Percentiles rank a stretch among this genome's conserved stretches.
Evolutionary conservation across 1,139 yeast species (phyloP).

Genomic region (Suhomyces kunorum): DNA sequence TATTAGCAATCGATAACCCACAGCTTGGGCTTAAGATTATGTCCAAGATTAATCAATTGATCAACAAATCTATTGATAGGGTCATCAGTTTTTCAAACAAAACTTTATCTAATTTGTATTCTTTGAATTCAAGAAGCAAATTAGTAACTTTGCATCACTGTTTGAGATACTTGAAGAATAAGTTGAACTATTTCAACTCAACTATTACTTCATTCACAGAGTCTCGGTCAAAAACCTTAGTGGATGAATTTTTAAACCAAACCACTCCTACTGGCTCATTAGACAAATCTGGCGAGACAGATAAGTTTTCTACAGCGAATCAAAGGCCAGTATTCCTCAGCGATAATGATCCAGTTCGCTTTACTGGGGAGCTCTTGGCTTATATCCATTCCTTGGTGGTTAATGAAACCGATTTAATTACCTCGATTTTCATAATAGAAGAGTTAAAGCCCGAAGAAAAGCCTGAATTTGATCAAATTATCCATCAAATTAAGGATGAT

Average conservation of each 20-base stretch:
- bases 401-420: constrained; percentile 79
- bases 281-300: constrained; percentile 2
- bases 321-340: constrained; percentile 60
- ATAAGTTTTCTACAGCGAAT: constrained; percentile 4
- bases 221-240: constrained; percentile 55
- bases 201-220: constrained; percentile 49
- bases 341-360: constrained; percentile 80
- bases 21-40: constrained; percentile 70
- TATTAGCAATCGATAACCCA: constrained; percentile 70
- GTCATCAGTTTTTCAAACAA: constrained; percentile 40
- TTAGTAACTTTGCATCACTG: constrained; percentile 36
- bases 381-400: constrained; percentile 88
- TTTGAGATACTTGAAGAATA: constrained; percentile 31
- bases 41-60: constrained; percentile 55
- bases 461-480: constrained; percentile 26
- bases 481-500: constrained; percentile 40
- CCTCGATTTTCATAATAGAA: constrained; percentile 37
- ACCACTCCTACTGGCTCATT: constrained; percentile 2
- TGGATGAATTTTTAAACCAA: constrained; percentile 54
- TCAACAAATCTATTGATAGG: constrained; percentile 54
- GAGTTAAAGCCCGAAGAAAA: constrained; percentile 18
- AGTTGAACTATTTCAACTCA: constrained; percentile 55
- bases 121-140: constrained; percentile 32
- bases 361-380: constrained; percentile 85
- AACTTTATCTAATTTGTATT: constrained; percentile 38